phyloP scores from a whole-genome alignment of 805 yeast genomes.

The Saitoella complicata region DNA sequence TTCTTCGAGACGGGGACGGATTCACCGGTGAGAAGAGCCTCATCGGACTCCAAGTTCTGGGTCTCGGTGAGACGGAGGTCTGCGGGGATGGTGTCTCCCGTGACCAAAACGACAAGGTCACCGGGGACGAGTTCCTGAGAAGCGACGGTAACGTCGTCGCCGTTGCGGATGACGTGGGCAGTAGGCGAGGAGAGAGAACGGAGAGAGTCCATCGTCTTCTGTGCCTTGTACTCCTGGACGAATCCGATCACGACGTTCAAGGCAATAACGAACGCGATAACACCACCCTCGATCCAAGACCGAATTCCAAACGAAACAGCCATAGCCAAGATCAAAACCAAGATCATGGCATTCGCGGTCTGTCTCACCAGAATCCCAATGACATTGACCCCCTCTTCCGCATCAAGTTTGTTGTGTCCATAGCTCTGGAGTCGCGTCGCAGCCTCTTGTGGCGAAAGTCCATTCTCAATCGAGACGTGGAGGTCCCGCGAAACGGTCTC shows the following conservation, averaged over 20 bases:
- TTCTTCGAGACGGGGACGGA: conserved; percentile 48
- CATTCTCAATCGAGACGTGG: conserved; percentile 31
- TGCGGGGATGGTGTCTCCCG: conserved; percentile 66
- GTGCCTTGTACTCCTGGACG: conserved; percentile 57
- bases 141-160: conserved; percentile 38
- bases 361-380: conserved; percentile 45
- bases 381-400: conserved; percentile 38
- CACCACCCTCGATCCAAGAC: conserved; percentile 76
- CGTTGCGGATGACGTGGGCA: conserved; percentile 50
- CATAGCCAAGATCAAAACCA: conserved; percentile 27
- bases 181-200: conserved; percentile 52
- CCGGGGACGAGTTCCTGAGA: conserved; percentile 60
- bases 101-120: conserved; percentile 44
- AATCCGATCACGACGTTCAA: conserved; percentile 54
- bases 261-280: conserved; percentile 48
- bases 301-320: conserved; percentile 52
- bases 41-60: conserved; percentile 56
- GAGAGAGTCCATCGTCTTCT: conserved; percentile 62
- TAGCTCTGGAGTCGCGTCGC: conserved; percentile 18
- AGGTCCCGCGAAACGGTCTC: conserved; percentile 14
- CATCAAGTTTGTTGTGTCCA: conserved; percentile 50
- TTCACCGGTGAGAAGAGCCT: conserved; percentile 51
- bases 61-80: conserved; percentile 44
- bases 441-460: conserved; percentile 29
- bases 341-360: conserved; percentile 60